Base-by-base conservation (phyloP, 495 filamentous ascomycete species). In the Annulohypoxylon moriforme region DNA sequence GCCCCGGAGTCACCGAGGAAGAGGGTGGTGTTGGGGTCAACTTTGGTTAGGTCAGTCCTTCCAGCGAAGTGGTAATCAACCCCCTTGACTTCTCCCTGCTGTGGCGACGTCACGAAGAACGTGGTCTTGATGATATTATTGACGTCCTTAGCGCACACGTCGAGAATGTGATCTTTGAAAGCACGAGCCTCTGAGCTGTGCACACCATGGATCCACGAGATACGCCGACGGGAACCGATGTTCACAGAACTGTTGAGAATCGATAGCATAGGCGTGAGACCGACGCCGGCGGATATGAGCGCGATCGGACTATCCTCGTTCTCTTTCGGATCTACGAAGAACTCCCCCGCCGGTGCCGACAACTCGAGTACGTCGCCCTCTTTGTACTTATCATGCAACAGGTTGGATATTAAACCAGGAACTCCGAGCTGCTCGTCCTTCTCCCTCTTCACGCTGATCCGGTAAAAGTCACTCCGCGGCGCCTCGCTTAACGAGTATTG, bases 401-500 rank as follows among this genome's bases (percentile, higher is more conserved):
- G 76, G 75, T 93, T 93, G 61, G 89, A 92, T 8, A 94, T 84
- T 71, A 87, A 81, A n/a, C 90, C 91, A 0, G 90, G 89, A 31
- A 88, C 80, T 6, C 76, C 68, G 44, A 83, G 65, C 38, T 81
- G 65, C 16, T 87, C 64, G 24, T 87, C 89, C 3, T 78, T 72
- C 77, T 93, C 90, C 55, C 83, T 87, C 86, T 92, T 92, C 68
- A 94, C 86, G 59, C 83, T 89, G 80, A 93, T 89, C 58, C 91
- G 88, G 81, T 91, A 92, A 76, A 89, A 88, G 27, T 86, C 82
- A 18, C 79, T 71, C 0, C 78, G 75, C 4, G 88, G 90, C 47
- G 82, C 80, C 53, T 92, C 90, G 77, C 85, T 89, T 55, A 94
- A 87, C 16, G 88, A 90, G 80, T 93, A 94, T 82, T 93, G 91